Base-by-base conservation (phyloP, 495 filamentous ascomycete genomes). In the Penicillium arizonense region DNA sequence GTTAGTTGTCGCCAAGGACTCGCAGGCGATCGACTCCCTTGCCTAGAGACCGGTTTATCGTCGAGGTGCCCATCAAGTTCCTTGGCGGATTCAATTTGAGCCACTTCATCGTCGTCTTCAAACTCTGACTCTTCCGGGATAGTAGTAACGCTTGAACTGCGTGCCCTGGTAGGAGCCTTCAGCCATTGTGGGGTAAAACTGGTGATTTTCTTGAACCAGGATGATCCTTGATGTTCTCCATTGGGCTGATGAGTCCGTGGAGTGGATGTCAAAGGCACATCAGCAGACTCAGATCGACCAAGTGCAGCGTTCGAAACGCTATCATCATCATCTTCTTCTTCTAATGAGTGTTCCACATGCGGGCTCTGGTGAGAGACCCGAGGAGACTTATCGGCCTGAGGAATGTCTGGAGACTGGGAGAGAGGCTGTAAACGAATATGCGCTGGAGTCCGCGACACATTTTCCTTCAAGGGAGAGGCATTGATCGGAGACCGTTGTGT, bases 111-210 rank as follows among this genome's bases (percentile, higher is more conserved):
- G 34, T 63, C 56, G 30, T 62, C 56, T 16, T 63, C 58, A 12
- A 61, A 56, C 11, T 62, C 50, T 37, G 57, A 50, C 10, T 62
- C 58, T 26, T 69, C 62, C 7, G 56, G 56, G 36, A 48, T 42
- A 24, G 55, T 43, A 44, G 36, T 58, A 2, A 53, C 51, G 14
- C 50, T 56, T 30, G 67, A 57, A 46, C 59, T 53, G 3, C 61
- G 53, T 20, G 45, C 52, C 37, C 50, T 47, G 4, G 40, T 47
- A 4, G 73, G 71, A 9, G 68, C 67, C 64, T 68, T 73, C 50
- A 74, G 48, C 73, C 73, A 76, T 53, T 63, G 57, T 11, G 73
- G 73, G 2, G 71, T 76, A 38, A 73, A 50, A 52, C 60, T 71
- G n/a, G 68, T 68, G 39, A 76, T 67, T 57, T 47, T 61, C 39